Base-by-base conservation (phyloP, 192 early-diverging fungal species). In the Coemansia sp. region DNA sequence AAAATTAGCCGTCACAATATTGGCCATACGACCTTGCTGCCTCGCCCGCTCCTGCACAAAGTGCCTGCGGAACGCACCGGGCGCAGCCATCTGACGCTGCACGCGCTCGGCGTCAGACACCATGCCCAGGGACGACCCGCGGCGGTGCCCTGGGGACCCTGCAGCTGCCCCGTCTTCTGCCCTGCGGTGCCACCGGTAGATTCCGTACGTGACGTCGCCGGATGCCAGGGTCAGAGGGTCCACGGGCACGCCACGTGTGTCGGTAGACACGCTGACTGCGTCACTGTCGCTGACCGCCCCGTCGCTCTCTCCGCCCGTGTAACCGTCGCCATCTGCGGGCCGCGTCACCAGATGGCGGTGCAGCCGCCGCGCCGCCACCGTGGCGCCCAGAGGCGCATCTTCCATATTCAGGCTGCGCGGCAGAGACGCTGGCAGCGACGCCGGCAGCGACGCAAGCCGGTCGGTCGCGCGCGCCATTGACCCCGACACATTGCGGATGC, bases 21-120 rank as follows among this genome's bases (percentile, higher is more conserved):
- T 87, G 23, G 67, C 80, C 25, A 64, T 61, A 18, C 83, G 78
- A 44, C 90, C 93, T 58, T 80, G 79, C 30, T 78, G 69, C 21
- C 69, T 66, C 8, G 90, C 91, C 46, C 91, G 83, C 55, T 85
- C 73, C n/a, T 82, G 82, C 42, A 96, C 72, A 66, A 93, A 93
- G 64, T 93, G 89, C 24, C 95, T 82, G 46, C 95, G 83, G 69
- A 98, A 93, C 22, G 86, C 89, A 51, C 95, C 95, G 1, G 95
- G 95, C 52, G 84, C 78, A 53, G 34, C 80, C 75, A 78, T 86
- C 80, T 44, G 58, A 18, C 39, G 58, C 61, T 71, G 74, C 47
- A 62, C 68, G 67, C 74, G 71, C 45, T 78, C 74, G 0, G 68
- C 59, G 41, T 70, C 74, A 3, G 74, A 78, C 38, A 66, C 49